Conservation (phyloP, 225 moss, liverwort and hornwort genomes). For the Asterella californica region DNA sequence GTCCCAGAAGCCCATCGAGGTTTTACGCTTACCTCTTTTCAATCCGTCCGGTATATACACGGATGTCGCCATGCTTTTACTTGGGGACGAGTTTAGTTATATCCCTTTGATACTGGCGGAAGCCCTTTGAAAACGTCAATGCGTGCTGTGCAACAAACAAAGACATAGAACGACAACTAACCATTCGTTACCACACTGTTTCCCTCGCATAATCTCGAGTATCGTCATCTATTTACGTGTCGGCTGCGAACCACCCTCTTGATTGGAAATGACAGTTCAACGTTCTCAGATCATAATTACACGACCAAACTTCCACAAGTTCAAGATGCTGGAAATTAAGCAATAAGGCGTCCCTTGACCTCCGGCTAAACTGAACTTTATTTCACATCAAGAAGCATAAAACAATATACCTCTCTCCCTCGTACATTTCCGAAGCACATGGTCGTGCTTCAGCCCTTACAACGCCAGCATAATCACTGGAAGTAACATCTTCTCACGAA, state of each 20-base stretch:
- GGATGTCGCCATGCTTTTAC: too few relatives aligned
- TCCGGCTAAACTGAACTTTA: slow-evolving; percentile 15
- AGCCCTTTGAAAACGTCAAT: background rate
- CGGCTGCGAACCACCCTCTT: background rate
- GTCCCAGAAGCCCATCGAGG: too few relatives aligned
- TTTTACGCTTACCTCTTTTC: too few relatives aligned
- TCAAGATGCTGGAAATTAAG: background rate
- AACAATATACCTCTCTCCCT: slow-evolving; percentile 1
- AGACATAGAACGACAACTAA: background rate
- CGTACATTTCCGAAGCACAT: background rate
- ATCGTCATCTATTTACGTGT: background rate
- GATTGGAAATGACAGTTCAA: background rate
- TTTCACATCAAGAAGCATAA: slow-evolving; percentile 15
- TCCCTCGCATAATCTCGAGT: background rate
- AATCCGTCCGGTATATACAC: too few relatives aligned
- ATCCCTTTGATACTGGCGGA: too few relatives aligned
- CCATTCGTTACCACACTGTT: background rate
- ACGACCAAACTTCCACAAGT: background rate
- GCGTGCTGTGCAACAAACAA: background rate
- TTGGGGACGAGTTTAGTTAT: too few relatives aligned
- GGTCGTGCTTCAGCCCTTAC: background rate
- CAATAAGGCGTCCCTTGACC: background rate
- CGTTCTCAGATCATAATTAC: background rate
- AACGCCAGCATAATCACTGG: background rate
- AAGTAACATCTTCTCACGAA: background rate